Conservation (phyloP, 371 early-diverging fungal species). For the Saksenaea vasiformis region DNA sequence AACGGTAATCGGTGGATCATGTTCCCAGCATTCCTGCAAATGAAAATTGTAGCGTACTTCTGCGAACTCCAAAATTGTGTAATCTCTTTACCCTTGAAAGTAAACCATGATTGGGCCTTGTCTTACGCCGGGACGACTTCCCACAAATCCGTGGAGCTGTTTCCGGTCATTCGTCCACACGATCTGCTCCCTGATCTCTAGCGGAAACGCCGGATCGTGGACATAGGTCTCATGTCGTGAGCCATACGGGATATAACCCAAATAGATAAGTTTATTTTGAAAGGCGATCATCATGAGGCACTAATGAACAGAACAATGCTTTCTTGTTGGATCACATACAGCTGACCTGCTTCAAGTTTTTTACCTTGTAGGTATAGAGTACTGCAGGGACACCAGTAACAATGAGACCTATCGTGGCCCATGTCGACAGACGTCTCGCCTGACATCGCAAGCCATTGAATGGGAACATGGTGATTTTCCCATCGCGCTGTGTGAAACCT, state of each 20-base stretch:
- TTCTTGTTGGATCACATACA: neutral
- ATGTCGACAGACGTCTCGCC: slow-evolving; percentile 13
- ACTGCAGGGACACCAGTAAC: slow-evolving; percentile 29
- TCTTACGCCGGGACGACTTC: slow-evolving; percentile 9
- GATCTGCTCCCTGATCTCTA: slow-evolving; percentile 14
- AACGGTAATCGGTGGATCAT: slow-evolving; percentile 39
- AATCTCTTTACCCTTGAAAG: slow-evolving; percentile 31
- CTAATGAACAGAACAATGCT: slow-evolving; percentile 10
- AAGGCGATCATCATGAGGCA: slow-evolving; percentile 41
- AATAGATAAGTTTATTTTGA: slow-evolving; percentile 48
- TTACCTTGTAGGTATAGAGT: slow-evolving; percentile 32
- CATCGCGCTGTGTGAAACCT: too few species aligned
- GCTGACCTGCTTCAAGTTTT: neutral
- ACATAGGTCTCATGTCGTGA: slow-evolving; percentile 26
- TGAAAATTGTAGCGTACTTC: neutral
- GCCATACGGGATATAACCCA: slow-evolving; percentile 43
- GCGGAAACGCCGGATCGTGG: neutral
- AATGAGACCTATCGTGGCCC: slow-evolving; percentile 16
- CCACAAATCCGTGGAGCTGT: slow-evolving; percentile 22
- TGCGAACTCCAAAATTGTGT: neutral
- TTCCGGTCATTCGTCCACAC: slow-evolving; percentile 23
- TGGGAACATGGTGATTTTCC: neutral
- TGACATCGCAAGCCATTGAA: neutral
- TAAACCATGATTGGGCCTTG: slow-evolving; percentile 23
- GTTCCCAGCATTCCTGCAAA: slow-evolving; percentile 44